Percentiles rank a stretch among this genome's conserved stretches.
These are phyloP conservation scores for Kwoniella sp. DNA, from an alignment of 768 basidiomycete genomes.

Conservation along the genomic window DNA sequence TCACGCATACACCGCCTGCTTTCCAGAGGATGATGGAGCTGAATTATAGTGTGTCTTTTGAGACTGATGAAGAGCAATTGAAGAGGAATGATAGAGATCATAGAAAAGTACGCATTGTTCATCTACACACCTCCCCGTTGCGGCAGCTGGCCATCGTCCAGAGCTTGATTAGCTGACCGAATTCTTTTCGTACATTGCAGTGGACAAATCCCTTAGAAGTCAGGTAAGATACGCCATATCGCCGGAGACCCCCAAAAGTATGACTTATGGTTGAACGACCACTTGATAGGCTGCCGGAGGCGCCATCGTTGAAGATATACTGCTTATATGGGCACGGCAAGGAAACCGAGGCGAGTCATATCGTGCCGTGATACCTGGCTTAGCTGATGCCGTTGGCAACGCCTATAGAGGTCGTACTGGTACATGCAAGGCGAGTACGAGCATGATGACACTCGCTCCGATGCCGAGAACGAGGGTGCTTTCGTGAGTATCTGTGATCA, in stretches of 20 bases:
- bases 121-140: not conserved
- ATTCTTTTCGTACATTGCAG: conserved; percentile 25
- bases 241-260: not conserved
- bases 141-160: not conserved
- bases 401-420: conserved; percentile 78
- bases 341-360: conserved; percentile 76
- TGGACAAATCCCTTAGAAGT: conserved; percentile 79
- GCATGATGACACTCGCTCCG: conserved; percentile 63
- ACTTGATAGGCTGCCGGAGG: conserved; percentile 70
- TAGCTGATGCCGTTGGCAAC: conserved; percentile 10
- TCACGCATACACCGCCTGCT: conserved; percentile 57
- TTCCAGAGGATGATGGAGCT: conserved; percentile 65
- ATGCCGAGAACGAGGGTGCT: conserved; percentile 46
- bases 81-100: conserved; percentile 48
- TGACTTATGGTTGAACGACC: too few relatives aligned
- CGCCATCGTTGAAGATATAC: conserved; percentile 87
- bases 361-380: not conserved
- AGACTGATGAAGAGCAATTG: conserved; percentile 66
- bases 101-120: conserved; percentile 28
- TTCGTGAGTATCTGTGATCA: conserved; percentile 21
- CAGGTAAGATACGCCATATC: conserved; percentile 29
- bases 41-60: conserved; percentile 91
- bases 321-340: conserved; percentile 96
- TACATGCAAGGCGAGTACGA: conserved; percentile 74
- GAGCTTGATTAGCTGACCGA: not conserved